phyloP scores from a whole-genome alignment of 2,329 filamentous ascomycete genomes.

The Blastomyces gilchristii region DNA sequence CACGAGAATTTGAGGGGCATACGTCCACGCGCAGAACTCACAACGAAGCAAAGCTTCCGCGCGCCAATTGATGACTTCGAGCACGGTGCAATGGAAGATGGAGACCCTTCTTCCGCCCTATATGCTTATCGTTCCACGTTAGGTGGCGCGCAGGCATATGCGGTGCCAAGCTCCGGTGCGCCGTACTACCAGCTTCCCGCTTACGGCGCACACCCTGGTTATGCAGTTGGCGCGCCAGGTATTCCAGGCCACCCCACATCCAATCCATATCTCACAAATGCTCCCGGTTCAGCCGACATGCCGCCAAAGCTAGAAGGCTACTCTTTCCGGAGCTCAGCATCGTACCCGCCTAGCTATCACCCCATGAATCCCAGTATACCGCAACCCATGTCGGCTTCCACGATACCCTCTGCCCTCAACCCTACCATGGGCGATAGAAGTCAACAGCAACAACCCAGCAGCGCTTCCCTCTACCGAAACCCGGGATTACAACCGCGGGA shows the following conservation, averaged over 20 bases:
- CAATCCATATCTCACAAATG: conserved; percentile 30
- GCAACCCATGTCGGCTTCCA: conserved; percentile 20
- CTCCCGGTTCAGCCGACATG: conserved; percentile 23
- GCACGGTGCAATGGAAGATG: conserved; percentile 26
- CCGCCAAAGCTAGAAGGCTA: conserved; percentile 32
- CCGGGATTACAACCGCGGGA: conserved; percentile 32
- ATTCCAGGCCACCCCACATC: conserved; percentile 27
- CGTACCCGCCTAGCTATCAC: conserved; percentile 29
- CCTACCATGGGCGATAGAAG: conserved; percentile 26
- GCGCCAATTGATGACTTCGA: conserved; percentile 54
- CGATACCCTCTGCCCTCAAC: neutral
- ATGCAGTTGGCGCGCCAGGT: conserved; percentile 25
- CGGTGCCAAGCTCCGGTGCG: conserved; percentile 22
- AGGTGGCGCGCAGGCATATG: conserved; percentile 27
- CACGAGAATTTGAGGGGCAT: conserved; percentile 43
- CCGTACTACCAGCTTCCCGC: conserved; percentile 1
- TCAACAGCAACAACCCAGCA: conserved; percentile 26
- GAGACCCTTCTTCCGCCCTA: conserved; percentile 29
- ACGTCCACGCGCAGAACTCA: conserved; percentile 48
- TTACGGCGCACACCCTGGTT: conserved; percentile 24
- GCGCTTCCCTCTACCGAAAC: conserved; percentile 31
- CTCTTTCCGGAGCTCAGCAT: conserved; percentile 23
- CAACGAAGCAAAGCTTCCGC: conserved; percentile 56
- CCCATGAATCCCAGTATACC: conserved; percentile 19
- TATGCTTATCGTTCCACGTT: conserved; percentile 35